phyloP scores from a whole-genome alignment of 2,329 filamentous ascomycete species.

The Stenocarpella maydis region DNA sequence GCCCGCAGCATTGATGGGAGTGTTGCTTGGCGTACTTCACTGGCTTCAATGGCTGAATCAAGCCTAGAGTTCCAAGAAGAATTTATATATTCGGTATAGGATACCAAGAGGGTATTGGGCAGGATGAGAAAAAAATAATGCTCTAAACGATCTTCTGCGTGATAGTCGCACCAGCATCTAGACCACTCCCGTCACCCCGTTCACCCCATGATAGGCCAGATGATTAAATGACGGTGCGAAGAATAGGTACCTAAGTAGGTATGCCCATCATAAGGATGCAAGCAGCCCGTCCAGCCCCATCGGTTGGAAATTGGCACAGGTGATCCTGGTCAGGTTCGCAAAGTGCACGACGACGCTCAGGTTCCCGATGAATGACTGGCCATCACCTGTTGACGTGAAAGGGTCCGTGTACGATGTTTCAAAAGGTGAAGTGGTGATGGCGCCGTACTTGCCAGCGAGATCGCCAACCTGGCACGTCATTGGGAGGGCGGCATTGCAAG shows the following conservation, averaged over 20 bases:
- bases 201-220: too few species aligned
- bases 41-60: not conserved
- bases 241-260: too few species aligned
- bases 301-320: slow-evolving; percentile 68
- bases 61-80: not conserved
- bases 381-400: slow-evolving; percentile 61
- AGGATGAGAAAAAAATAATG: not conserved
- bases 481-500: slow-evolving; percentile 66
- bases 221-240: too few species aligned
- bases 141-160: not conserved
- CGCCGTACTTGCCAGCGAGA: slow-evolving; percentile 76
- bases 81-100: not conserved
- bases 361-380: slow-evolving; percentile 68
- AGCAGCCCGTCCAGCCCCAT: not conserved
- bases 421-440: slow-evolving; percentile 56
- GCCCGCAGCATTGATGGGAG: not conserved
- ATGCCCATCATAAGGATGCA: not conserved
- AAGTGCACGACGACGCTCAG: slow-evolving; percentile 71
- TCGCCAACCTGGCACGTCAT: slow-evolving; percentile 79
- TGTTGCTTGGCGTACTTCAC: not conserved
- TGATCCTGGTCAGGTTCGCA: slow-evolving; percentile 69
- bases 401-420: slow-evolving; percentile 57
- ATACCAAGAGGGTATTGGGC: slow-evolving; percentile 11
- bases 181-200: not conserved
- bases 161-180: not conserved